phyloP scores from a whole-genome alignment of 208 protist species.

The Trypanosoma mega region DNA sequence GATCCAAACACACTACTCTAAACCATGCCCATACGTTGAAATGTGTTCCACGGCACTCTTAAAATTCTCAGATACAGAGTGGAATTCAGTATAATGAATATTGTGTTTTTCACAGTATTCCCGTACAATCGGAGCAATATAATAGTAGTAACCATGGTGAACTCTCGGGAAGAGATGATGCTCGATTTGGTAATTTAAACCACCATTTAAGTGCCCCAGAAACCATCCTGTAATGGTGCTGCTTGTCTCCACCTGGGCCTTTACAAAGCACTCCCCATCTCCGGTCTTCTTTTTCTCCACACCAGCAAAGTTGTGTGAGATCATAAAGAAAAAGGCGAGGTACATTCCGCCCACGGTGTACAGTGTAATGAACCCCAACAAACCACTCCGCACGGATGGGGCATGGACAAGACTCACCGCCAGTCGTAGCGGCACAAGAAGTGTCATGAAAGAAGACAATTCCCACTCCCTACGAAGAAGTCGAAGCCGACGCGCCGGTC shows the following conservation, averaged over 20 bases:
- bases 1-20: no score
- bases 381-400: slow-evolving; percentile 34
- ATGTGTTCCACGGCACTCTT: slow-evolving; percentile 64
- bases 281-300: slow-evolving; percentile 61
- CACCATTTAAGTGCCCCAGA: slow-evolving; percentile 76
- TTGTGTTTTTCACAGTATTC: slow-evolving; percentile 57
- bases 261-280: slow-evolving; percentile 57
- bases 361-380: slow-evolving; percentile 49
- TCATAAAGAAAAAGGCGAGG: slow-evolving; percentile 80
- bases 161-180: slow-evolving; percentile 88
- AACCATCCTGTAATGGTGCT: slow-evolving; percentile 79
- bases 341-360: slow-evolving; percentile 78
- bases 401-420: slow-evolving; percentile 60
- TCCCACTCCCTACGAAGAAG: slow-evolving; percentile 60
- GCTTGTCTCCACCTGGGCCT: slow-evolving; percentile 66
- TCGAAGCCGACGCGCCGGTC: slow-evolving; percentile 51
- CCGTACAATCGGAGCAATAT: slow-evolving; percentile 71
- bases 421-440: slow-evolving; percentile 58
- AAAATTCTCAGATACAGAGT: slow-evolving; percentile 69
- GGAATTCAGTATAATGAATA: slow-evolving; percentile 69
- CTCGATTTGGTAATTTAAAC: slow-evolving; percentile 89
- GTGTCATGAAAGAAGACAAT: slow-evolving; percentile 46
- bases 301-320: slow-evolving; percentile 80
- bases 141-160: slow-evolving; percentile 77
- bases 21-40: slow-evolving; percentile 50